Base-by-base conservation (phyloP, 164 flowering plant species). In the Piper betle region DNA sequence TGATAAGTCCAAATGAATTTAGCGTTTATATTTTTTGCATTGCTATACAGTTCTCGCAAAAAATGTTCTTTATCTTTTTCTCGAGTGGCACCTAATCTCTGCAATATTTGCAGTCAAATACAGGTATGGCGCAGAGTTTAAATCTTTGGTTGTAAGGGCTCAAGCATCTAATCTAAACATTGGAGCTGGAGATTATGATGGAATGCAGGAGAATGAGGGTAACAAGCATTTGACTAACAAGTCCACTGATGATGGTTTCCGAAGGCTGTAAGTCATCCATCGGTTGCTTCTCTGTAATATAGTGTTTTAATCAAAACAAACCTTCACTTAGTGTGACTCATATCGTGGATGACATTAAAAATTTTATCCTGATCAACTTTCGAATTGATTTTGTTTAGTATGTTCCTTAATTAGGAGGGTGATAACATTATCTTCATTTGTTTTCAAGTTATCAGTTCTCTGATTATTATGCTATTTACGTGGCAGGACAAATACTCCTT, bases 401-500 rank as follows among this genome's bases (percentile, higher is more conserved):
- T n/a, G n/a, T 25, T 25, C 33, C 33, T 25, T 25, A 25, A 25
- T 25, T 2, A 25, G 33, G 33, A 25, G 33, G 33, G 33, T 25
- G 33, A 25, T 25, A 25, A 25, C 33, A 25, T 25, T 25, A 25
- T 25, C 33, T 25, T 1, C 33, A 25, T 25, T 25, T 25, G 33
- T 25, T 25, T 25, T 7, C 37, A 33, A 61, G n/a, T 39, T 10
- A 11, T 40, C 46, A 57, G 25, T 54, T 15, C 25, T 52, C 70
- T 68, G 42, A 64, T 53, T 39, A 60, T 4, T 61, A 54, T 72
- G 57, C 15, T 73, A 59, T 52, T 69, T 65, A 66, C 68, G 69
- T 79, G 68, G 69, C 90, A 89, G 92, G 63, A 68, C 60, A 65
- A 78, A 77, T 67, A 78, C 80, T 69, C 81, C 50, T 46, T 12